Conservation (phyloP, 2,329 filamentous ascomycete genomes). For the Juglanconis juglandina region DNA sequence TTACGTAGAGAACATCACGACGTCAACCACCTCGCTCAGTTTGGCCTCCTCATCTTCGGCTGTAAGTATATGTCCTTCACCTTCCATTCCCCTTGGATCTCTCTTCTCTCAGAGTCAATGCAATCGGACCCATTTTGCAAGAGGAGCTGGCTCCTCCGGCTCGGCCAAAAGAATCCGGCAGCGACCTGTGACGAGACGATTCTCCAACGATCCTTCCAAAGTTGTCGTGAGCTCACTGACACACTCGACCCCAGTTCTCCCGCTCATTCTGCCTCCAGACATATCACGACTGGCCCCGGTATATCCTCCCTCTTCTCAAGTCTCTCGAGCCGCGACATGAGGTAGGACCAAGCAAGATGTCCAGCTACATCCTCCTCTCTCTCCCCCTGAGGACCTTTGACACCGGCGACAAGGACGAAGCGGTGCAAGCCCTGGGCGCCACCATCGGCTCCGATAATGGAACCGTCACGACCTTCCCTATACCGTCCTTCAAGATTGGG, state of each 20-base stretch:
- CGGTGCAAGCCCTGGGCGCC: constrained; percentile 69
- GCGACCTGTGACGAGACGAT: not conserved
- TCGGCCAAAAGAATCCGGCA: not conserved
- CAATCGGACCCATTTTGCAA: not conserved
- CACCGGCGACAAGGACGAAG: constrained; percentile 75
- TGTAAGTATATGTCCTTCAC: not conserved
- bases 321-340: constrained; percentile 17
- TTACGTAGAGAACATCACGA: constrained; percentile 3
- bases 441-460: constrained; percentile 74
- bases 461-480: constrained; percentile 70
- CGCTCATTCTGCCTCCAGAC: not conserved
- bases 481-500: constrained; percentile 96
- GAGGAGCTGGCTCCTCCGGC: not conserved
- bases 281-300: not conserved
- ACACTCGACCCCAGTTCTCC: not conserved
- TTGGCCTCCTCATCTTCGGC: not conserved
- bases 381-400: constrained; percentile 84
- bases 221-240: not conserved
- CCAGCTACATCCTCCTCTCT: constrained; percentile 83
- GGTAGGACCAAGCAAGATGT: constrained; percentile 33
- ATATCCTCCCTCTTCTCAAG: not conserved
- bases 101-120: not conserved
- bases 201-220: not conserved
- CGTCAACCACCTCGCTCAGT: not conserved
- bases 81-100: not conserved